Evolutionary conservation across 23 red algal genomes (phyloP).

Genomic region (Gracilariopsis chorda): DNA sequence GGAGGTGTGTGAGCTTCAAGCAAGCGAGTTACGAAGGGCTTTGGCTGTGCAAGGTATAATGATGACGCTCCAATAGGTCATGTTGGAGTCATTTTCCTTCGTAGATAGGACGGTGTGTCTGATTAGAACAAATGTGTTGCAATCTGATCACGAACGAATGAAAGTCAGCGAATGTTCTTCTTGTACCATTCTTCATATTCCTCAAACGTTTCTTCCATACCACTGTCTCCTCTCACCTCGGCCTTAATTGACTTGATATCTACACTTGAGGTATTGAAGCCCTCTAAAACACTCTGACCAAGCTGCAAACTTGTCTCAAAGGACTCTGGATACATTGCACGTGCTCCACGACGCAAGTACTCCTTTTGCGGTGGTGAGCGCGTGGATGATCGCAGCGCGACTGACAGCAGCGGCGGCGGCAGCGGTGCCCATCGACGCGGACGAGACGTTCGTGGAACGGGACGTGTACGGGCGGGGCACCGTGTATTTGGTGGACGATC

Average conservation of each 20-base stretch:
- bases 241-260: constrained; percentile 64
- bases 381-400: constrained; percentile 48
- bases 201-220: constrained; percentile 52
- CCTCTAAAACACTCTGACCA: constrained; percentile 68
- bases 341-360: constrained; percentile 54
- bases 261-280: constrained; percentile 36
- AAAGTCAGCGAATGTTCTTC: constrained; percentile 12
- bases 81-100: too few relatives aligned
- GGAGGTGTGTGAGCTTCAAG: too few relatives aligned
- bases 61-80: too few relatives aligned
- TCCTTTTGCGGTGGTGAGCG: constrained; percentile 34
- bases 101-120: too few relatives aligned
- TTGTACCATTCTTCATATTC: constrained; percentile 76
- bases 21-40: too few relatives aligned
- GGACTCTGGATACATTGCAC: constrained; percentile 76
- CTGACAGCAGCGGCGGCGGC: constrained; percentile 16
- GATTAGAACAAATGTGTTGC: too few relatives aligned
- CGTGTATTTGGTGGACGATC: constrained; percentile 13
- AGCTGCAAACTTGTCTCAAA: constrained; percentile 88
- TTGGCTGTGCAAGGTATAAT: too few relatives aligned
- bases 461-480: constrained; percentile 70
- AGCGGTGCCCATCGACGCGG: constrained; percentile 34
- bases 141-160: background rate
- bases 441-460: constrained; percentile 59
- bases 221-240: constrained; percentile 58